A percentile compares a stretch with the other conserved stretches of the same genome.
Evolutionary conservation across 129 eudicot species (phyloP).

Genomic region (Scalesia atractyloides): DNA sequence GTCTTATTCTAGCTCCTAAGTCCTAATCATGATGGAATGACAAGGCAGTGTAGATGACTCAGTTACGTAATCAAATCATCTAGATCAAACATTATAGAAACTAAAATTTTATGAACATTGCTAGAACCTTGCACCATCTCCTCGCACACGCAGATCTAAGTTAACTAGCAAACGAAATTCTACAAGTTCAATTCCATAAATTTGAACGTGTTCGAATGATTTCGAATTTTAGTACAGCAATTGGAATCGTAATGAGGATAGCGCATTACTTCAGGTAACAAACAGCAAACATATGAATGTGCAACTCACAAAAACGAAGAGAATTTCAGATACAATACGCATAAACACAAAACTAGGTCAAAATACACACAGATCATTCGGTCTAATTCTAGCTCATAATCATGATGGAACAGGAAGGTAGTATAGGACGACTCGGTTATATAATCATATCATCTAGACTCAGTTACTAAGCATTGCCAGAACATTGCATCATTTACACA

Average conservation of each 20-base stretch:
- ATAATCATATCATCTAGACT: conserved; percentile 4
- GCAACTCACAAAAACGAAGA: neutral
- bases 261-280: conserved; percentile 6
- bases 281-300: conserved; percentile 10
- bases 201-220: neutral
- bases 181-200: neutral
- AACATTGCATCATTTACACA: neutral
- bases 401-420: neutral
- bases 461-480: too few relatives aligned
- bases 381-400: conserved; percentile 6
- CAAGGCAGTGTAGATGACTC: neutral
- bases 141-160: neutral
- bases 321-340: conserved; percentile 6
- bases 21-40: neutral
- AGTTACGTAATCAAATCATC: conserved; percentile 15
- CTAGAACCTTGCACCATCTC: neutral
- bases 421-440: neutral
- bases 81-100: neutral
- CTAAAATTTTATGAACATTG: neutral
- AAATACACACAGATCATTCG: neutral
- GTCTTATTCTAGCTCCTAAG: conserved; percentile 13
- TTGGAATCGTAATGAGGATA: neutral
- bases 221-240: neutral
- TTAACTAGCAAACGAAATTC: neutral
- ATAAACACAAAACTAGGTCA: conserved; percentile 13